These are phyloP conservation scores for Zygotorulaspora chibaensis DNA, from an alignment of 805 yeast species.

Conservation along the genomic window DNA sequence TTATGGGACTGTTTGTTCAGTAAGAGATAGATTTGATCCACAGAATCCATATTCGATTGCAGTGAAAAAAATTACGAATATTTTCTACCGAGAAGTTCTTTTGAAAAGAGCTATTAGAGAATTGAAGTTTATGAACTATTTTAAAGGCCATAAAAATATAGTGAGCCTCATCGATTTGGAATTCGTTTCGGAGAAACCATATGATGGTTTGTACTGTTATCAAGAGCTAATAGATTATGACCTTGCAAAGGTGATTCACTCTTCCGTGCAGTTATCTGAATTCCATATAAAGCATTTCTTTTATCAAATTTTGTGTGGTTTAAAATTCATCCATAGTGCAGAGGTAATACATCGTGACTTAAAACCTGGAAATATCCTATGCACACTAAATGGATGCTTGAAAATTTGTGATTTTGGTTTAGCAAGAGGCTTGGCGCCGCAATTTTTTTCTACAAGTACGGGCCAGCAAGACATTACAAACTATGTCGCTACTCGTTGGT, in stretches of 20 bases:
- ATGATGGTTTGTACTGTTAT: conserved; percentile 82
- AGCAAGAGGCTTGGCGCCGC: conserved; percentile 65
- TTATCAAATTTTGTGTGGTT: conserved; percentile 81
- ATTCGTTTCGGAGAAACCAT: conserved; percentile 58
- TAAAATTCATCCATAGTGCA: conserved; percentile 86
- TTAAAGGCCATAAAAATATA: conserved; percentile 83
- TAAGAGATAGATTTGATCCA: conserved; percentile 36
- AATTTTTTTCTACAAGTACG: conserved; percentile 19
- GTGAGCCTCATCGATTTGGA: conserved; percentile 72
- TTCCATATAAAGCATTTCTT: conserved; percentile 71
- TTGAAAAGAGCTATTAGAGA: conserved; percentile 81
- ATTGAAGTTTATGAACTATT: conserved; percentile 70
- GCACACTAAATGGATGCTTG: conserved; percentile 65
- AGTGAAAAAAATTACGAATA: conserved; percentile 72
- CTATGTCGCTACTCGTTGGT: conserved; percentile 94
- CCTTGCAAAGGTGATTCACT: conserved; percentile 73
- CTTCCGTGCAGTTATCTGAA: conserved; percentile 73
- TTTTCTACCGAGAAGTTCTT: conserved; percentile 62
- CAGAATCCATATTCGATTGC: conserved; percentile 47
- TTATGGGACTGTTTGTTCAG: conserved; percentile 81
- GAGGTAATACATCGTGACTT: conserved; percentile 89
- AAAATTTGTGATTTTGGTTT: conserved; percentile 94
- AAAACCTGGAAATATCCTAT: conserved; percentile 85
- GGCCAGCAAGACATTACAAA: conserved; percentile 52
- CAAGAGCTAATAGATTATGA: conserved; percentile 85